Evolutionary conservation across 2,329 filamentous ascomycete genomes (phyloP).

Genomic region (Blastomyces gilchristii): DNA sequence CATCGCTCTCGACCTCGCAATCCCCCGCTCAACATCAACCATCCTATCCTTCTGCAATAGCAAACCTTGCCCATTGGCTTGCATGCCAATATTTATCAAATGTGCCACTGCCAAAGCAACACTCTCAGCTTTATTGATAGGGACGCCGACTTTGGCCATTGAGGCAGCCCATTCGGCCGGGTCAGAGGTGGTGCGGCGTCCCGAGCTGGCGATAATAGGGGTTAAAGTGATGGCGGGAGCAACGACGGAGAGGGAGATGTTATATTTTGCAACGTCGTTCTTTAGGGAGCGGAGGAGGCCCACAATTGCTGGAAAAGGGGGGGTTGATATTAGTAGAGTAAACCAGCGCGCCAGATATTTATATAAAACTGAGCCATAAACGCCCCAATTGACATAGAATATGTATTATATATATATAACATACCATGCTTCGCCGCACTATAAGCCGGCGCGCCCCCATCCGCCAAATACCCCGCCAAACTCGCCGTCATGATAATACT

Average conservation of each 20-base stretch:
- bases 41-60: constrained; percentile 37
- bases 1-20: constrained; percentile 35
- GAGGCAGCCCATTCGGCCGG: constrained; percentile 34
- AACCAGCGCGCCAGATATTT: background rate
- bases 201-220: constrained; percentile 30
- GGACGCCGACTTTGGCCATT: constrained; percentile 37
- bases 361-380: background rate
- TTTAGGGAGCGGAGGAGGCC: constrained; percentile 43
- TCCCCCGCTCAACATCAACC: constrained; percentile 37
- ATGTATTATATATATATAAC: constrained; percentile 4
- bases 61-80: constrained; percentile 38
- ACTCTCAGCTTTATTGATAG: constrained; percentile 38
- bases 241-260: constrained; percentile 39
- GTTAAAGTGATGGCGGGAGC: constrained; percentile 43
- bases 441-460: constrained; percentile 40
- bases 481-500: constrained; percentile 41
- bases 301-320: constrained; percentile 28
- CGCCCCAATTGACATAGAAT: background rate
- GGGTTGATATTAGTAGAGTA: background rate
- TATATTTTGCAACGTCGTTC: constrained; percentile 37
- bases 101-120: constrained; percentile 38
- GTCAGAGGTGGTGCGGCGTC: constrained; percentile 23
- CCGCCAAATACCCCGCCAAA: constrained; percentile 41
- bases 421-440: constrained; percentile 42
- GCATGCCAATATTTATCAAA: constrained; percentile 35